Conservation (phyloP, 352 stramenopile species). For the Detonula confervacea region DNA sequence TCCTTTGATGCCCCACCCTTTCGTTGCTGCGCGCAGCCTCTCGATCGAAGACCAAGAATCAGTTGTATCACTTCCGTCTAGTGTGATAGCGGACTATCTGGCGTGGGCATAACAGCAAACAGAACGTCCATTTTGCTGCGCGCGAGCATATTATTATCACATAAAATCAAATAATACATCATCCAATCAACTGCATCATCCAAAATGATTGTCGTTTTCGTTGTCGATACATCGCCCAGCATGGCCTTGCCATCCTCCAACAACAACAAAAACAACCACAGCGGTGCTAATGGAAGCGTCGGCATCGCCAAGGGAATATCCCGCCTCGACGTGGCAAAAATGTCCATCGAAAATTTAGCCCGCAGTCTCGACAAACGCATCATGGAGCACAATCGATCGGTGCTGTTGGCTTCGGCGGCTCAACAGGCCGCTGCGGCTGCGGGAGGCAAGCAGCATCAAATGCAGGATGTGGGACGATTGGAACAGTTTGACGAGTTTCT, state of each 20-base stretch:
- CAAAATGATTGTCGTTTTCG: constrained; percentile 80
- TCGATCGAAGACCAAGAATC: no score
- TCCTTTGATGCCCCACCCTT: no score
- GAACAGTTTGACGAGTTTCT: constrained; percentile 55
- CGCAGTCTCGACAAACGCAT: constrained; percentile 63
- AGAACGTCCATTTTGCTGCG: no score
- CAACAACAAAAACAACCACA: background rate
- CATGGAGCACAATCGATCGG: constrained; percentile 59
- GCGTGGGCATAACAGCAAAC: no score
- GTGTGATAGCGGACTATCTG: no score
- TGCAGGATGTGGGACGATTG: constrained; percentile 42
- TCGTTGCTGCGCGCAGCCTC: no score
- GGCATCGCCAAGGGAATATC: constrained; percentile 61
- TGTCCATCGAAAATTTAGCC: constrained; percentile 70
- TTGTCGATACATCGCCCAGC: constrained; percentile 76
- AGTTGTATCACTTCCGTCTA: no score
- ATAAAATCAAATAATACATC: no score
- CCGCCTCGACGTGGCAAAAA: constrained; percentile 76
- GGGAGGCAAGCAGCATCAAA: constrained; percentile 37
- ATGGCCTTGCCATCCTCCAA: constrained; percentile 56
- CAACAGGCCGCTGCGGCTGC: constrained; percentile 32
- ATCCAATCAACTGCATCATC: no score
- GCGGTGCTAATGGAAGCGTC: background rate
- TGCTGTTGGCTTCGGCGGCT: constrained; percentile 39
- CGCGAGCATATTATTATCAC: no score